Conservation (phyloP, 2,329 filamentous ascomycete species). For the Neocatenulostroma microsporum region DNA sequence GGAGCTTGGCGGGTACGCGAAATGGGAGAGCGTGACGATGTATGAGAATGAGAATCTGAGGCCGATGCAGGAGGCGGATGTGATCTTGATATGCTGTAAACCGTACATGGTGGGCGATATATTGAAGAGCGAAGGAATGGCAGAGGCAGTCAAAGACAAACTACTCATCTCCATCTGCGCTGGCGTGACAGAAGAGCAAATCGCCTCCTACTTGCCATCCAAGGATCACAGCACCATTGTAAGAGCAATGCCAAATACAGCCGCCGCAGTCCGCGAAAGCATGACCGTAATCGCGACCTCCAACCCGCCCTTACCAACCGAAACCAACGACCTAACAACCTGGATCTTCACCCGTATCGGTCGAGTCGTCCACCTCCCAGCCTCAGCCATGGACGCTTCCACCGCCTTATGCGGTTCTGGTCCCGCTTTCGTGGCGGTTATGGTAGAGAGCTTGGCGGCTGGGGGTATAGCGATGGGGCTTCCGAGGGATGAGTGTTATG, state of each 20-base stretch:
- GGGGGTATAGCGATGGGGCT: constrained; percentile 73
- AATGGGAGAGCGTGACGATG: constrained; percentile 49
- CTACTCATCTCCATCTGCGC: constrained; percentile 75
- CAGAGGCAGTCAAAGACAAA: constrained; percentile 67
- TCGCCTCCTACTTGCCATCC: constrained; percentile 41
- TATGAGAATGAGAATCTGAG: constrained; percentile 64
- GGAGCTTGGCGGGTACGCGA: constrained; percentile 56
- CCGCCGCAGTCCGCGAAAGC: constrained; percentile 66
- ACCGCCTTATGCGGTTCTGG: constrained; percentile 69
- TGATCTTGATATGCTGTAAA: constrained; percentile 74
- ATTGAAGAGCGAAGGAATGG: constrained; percentile 59
- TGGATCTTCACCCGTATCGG: constrained; percentile 74
- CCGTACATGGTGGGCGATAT: constrained; percentile 65
- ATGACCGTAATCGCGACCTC: constrained; percentile 69
- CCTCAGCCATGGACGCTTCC: constrained; percentile 61
- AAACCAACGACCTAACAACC: constrained; percentile 52
- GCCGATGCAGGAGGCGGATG: constrained; percentile 59
- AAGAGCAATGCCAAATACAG: constrained; percentile 78
- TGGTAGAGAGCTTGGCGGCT: constrained; percentile 68
- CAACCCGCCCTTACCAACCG: constrained; percentile 49
- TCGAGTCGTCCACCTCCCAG: constrained; percentile 59
- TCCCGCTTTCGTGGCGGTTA: constrained; percentile 66
- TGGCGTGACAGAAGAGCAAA: constrained; percentile 62
- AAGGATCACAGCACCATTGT: constrained; percentile 58
- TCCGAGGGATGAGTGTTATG: constrained; percentile 61